Conservation (phyloP, 768 basidiomycete genomes). For the Coprinopsis strossmayeri region DNA sequence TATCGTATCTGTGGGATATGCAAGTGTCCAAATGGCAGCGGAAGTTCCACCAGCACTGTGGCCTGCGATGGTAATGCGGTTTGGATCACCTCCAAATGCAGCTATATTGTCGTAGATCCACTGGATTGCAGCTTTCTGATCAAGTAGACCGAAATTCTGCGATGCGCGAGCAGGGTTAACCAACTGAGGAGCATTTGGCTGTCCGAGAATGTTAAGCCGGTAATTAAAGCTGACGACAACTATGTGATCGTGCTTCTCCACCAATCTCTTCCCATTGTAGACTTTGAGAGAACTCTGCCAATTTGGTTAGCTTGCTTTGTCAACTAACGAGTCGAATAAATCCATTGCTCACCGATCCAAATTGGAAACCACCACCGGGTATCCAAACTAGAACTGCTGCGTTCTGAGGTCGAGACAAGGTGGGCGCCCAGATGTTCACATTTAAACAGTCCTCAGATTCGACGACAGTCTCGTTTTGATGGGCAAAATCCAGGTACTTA, state of each 20-base stretch:
- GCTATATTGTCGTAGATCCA: conserved; percentile 44
- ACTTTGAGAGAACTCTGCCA: conserved; percentile 22
- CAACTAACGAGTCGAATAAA: no score
- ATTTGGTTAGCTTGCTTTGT: background rate
- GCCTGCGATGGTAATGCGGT: conserved; percentile 30
- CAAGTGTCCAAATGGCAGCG: conserved; percentile 27
- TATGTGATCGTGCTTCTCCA: conserved; percentile 28
- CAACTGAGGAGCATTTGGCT: conserved; percentile 34
- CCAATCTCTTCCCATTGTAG: conserved; percentile 25
- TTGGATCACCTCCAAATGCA: conserved; percentile 35
- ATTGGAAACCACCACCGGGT: conserved; percentile 30
- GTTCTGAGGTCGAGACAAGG: conserved; percentile 21
- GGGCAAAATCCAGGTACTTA: conserved; percentile 21
- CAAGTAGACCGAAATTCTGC: conserved; percentile 35
- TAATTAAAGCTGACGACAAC: conserved; percentile 33
- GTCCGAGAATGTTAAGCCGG: conserved; percentile 33
- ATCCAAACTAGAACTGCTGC: conserved; percentile 32
- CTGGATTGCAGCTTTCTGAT: conserved; percentile 33
- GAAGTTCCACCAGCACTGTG: conserved; percentile 31
- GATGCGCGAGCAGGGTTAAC: conserved; percentile 14
- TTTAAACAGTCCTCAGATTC: conserved; percentile 31
- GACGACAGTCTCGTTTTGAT: conserved; percentile 21
- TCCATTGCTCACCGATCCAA: conserved; percentile 26
- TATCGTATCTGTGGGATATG: conserved; percentile 27
- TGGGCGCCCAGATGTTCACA: conserved; percentile 34